A percentile compares a stretch with the other conserved stretches of the same genome.
Evolutionary conservation across 2,329 filamentous ascomycete genomes (phyloP).

Genomic region (Nothophaeocryptopus gaeumannii): DNA sequence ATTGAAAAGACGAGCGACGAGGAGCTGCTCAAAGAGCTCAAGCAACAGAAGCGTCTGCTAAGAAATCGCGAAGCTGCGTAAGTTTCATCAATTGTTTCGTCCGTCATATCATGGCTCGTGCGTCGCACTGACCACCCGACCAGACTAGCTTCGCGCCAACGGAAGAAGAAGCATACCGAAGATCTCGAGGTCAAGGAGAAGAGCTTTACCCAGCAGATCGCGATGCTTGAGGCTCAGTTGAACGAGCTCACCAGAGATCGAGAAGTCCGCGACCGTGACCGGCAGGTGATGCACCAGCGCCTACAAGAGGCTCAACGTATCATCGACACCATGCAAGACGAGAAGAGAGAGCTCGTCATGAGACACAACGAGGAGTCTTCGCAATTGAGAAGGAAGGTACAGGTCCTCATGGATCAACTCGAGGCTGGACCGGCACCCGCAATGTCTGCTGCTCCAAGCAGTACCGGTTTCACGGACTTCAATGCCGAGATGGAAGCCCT

Average conservation of each 20-base stretch:
- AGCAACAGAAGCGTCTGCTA: constrained; percentile 93
- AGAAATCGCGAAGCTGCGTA: constrained; percentile 97
- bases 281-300: constrained; percentile 58
- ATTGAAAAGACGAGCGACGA: constrained; percentile 87
- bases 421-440: constrained; percentile 53
- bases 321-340: constrained; percentile 72
- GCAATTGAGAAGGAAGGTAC: constrained; percentile 88
- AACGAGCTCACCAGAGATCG: constrained; percentile 60
- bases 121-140: constrained; percentile 22
- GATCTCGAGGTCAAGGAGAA: constrained; percentile 97
- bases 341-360: constrained; percentile 90
- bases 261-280: constrained; percentile 30
- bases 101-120: constrained; percentile 6
- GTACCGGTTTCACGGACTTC: constrained; percentile 64
- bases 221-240: constrained; percentile 74
- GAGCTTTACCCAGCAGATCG: constrained; percentile 73
- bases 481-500: constrained; percentile 82
- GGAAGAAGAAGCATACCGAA: constrained; percentile 98
- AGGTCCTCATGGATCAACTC: constrained; percentile 67
- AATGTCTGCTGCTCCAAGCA: constrained; percentile 53
- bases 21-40: constrained; percentile 93
- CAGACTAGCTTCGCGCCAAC: constrained; percentile 90
- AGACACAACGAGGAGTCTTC: constrained; percentile 85
- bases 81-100: constrained; percentile 28
- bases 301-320: constrained; percentile 72